Conservation (phyloP, 306 rosid species). For the Trifolium subterraneum region DNA sequence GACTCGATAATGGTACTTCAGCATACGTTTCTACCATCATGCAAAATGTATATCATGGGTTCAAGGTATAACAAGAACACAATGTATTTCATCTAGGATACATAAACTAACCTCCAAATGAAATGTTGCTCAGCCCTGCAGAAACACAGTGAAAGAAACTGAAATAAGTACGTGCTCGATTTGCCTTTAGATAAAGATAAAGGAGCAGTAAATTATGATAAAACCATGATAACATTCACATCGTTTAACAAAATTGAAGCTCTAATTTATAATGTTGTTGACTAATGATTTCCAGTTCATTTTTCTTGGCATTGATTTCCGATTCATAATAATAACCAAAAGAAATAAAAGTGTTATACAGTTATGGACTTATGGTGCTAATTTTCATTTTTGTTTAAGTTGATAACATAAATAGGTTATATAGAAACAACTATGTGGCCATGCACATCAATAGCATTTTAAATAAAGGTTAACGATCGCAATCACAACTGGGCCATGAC, state of each 20-base stretch:
- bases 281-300: conserved; percentile 7
- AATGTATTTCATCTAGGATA: neutral
- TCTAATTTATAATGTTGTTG: neutral
- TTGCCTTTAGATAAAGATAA: conserved; percentile 4
- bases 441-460: neutral
- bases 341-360: conserved; percentile 6
- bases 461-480: neutral
- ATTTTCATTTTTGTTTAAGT: neutral
- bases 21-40: conserved; percentile 12
- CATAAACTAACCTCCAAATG: conserved; percentile 84
- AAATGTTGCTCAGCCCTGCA: conserved; percentile 86
- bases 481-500: neutral
- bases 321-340: conserved; percentile 14
- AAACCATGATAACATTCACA: neutral
- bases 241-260: neutral
- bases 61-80: conserved; percentile 1
- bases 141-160: conserved; percentile 40
- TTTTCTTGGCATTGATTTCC: neutral
- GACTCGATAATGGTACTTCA: conserved; percentile 1
- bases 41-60: neutral
- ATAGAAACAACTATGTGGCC: neutral
- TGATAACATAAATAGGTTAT: neutral
- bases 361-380: neutral
- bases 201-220: conserved; percentile 17
- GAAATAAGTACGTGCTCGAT: conserved; percentile 42